Evolutionary conservation across 768 basidiomycete genomes (phyloP).

Genomic region (Boletus tomentosulus): DNA sequence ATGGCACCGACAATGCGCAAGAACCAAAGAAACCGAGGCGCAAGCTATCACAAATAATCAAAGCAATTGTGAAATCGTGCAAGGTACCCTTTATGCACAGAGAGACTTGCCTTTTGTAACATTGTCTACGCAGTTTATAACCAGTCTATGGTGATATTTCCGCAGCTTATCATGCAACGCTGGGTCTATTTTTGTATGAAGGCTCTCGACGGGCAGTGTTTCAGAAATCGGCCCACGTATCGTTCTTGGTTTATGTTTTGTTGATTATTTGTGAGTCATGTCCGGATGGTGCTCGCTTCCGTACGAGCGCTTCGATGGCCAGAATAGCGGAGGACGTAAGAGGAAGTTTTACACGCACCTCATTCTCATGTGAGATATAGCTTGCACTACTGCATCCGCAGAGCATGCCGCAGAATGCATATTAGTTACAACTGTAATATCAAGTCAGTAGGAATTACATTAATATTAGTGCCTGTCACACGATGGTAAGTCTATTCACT

Average conservation of each 20-base stretch:
- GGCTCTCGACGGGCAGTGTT: constrained; percentile 4
- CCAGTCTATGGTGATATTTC: constrained; percentile 17
- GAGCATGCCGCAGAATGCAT: constrained; percentile 10
- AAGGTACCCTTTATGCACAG: constrained; percentile 17
- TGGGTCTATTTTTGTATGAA: neutral
- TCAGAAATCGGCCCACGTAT: constrained; percentile 9
- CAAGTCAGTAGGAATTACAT: constrained; percentile 28
- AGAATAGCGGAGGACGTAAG: constrained; percentile 6
- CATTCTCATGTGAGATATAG: constrained; percentile 4
- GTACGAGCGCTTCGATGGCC: constrained; percentile 6
- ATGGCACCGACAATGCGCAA: constrained; percentile 5
- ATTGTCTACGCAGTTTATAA: constrained; percentile 18
- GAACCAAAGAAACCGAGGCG: constrained; percentile 7
- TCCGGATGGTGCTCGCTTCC: constrained; percentile 9
- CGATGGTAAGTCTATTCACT: constrained; percentile 1
- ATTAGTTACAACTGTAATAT: constrained; percentile 25
- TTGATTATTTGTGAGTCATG: constrained; percentile 22
- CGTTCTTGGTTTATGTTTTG: constrained; percentile 16
- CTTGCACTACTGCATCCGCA: constrained; percentile 21
- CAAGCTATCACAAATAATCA: constrained; percentile 18
- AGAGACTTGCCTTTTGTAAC: constrained; percentile 22
- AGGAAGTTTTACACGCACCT: constrained; percentile 8
- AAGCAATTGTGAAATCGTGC: constrained; percentile 20
- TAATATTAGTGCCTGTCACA: constrained; percentile 20
- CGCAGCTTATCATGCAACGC: constrained; percentile 2